Percentiles rank a stretch among this genome's conserved stretches.
These are phyloP conservation scores for Umbelopsis isabellina DNA, from an alignment of 192 early-diverging fungal genomes.

Conservation along the genomic window DNA sequence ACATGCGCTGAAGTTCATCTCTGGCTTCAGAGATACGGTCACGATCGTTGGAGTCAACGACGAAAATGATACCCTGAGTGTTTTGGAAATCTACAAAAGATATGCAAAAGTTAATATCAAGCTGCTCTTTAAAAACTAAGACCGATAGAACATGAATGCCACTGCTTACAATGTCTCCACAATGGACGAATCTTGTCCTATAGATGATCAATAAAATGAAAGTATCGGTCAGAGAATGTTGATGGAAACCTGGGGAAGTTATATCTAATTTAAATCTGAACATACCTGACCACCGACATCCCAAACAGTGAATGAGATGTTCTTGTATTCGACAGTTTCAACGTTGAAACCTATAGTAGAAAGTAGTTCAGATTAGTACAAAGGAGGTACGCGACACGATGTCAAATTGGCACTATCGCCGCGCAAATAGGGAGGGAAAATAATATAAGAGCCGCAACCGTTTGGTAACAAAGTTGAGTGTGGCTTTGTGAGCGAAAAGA, in stretches of 20 bases:
- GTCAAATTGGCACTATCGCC: neutral
- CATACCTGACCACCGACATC: slow-evolving; percentile 91
- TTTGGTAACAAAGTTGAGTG: no score
- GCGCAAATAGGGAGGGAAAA: no score
- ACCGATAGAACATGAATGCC: neutral
- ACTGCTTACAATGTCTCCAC: slow-evolving; percentile 92
- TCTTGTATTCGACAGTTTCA: slow-evolving; percentile 98
- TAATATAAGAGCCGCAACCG: no score
- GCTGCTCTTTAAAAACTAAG: neutral
- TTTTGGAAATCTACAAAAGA: slow-evolving; percentile 85
- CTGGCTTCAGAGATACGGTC: slow-evolving; percentile 93
- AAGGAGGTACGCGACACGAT: slow-evolving; percentile 11
- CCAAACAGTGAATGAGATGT: slow-evolving; percentile 98
- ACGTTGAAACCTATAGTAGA: slow-evolving; percentile 86
- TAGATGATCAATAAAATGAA: neutral
- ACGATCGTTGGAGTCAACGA: slow-evolving; percentile 96
- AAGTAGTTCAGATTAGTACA: slow-evolving; percentile 22
- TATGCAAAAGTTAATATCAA: neutral
- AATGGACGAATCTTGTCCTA: slow-evolving; percentile 94
- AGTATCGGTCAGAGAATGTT: neutral
- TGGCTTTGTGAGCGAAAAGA: no score
- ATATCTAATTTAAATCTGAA: neutral
- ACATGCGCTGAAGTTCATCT: slow-evolving; percentile 93
- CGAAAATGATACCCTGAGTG: slow-evolving; percentile 96
- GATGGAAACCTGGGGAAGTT: neutral